Percentiles rank a stretch among this genome's conserved stretches.
These are phyloP conservation scores for Hordeum pubiflorum DNA, from an alignment of 202 grass and related monocot species.

Conservation along the genomic window DNA sequence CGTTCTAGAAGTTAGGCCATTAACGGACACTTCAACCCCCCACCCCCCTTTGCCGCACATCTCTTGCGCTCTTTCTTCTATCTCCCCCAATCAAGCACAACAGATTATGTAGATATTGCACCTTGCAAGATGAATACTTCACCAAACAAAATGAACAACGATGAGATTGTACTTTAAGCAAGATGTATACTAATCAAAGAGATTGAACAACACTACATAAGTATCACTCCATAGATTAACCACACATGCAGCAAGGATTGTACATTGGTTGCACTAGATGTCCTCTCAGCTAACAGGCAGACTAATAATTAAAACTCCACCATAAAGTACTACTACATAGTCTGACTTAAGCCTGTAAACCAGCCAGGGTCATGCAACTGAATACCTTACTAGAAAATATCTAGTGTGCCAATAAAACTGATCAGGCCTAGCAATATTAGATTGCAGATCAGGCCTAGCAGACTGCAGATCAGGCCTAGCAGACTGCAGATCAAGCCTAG, in stretches of 20 bases:
- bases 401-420: constrained; percentile 27
- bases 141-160: neutral
- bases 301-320: constrained; percentile 9
- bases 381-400: constrained; percentile 27
- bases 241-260: constrained; percentile 6
- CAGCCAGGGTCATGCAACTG: constrained; percentile 32
- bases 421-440: neutral
- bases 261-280: constrained; percentile 16
- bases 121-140: neutral
- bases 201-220: constrained; percentile 6
- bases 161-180: neutral
- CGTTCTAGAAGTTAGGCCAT: neutral
- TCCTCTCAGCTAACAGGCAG: constrained; percentile 20
- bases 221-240: constrained; percentile 14
- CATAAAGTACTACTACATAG: constrained; percentile 3
- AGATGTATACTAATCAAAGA: neutral
- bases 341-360: constrained; percentile 23
- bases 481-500: neutral
- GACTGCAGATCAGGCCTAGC: neutral
- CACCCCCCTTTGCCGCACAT: neutral
- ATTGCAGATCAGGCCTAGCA: neutral
- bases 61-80: neutral
- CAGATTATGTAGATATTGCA: neutral
- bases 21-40: neutral
- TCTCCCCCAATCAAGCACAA: neutral